phyloP scores from a whole-genome alignment of 2,329 filamentous ascomycete species.

The Alternaria hordeiaustralica region DNA sequence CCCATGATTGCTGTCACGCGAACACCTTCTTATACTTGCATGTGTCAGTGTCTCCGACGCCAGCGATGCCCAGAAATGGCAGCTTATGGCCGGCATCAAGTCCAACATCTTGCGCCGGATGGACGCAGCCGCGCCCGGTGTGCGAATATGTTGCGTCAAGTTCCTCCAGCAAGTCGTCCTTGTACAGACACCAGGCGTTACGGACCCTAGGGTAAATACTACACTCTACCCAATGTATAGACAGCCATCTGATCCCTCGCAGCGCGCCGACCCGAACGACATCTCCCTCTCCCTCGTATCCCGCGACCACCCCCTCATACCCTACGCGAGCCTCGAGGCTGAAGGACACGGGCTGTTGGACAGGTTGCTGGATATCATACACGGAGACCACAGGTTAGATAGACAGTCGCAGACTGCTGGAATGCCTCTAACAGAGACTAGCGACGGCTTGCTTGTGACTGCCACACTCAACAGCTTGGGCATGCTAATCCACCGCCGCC shows the following conservation, averaged over 20 bases:
- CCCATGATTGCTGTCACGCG: constrained; percentile 23
- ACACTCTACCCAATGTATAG: constrained; percentile 6
- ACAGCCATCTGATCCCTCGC: constrained; percentile 41
- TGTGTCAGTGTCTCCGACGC: constrained; percentile 79
- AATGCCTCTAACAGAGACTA: constrained; percentile 51
- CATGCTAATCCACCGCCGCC: constrained; percentile 80
- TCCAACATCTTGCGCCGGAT: constrained; percentile 85
- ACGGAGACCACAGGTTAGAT: constrained; percentile 82
- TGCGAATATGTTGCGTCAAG: constrained; percentile 95
- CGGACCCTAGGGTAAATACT: constrained; percentile 78
- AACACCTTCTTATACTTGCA: constrained; percentile 44
- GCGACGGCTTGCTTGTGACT: constrained; percentile 87
- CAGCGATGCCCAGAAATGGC: constrained; percentile 82
- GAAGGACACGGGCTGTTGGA: constrained; percentile 92
- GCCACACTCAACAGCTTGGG: constrained; percentile 89
- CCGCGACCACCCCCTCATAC: constrained; percentile 79
- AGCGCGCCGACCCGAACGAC: constrained; percentile 78
- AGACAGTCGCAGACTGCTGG: constrained; percentile 14
- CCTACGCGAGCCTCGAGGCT: constrained; percentile 83
- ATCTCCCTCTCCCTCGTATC: constrained; percentile 88
- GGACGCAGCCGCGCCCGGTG: constrained; percentile 77
- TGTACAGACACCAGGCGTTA: constrained; percentile 84
- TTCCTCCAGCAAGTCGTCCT: constrained; percentile 94
- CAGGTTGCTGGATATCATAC: constrained; percentile 81
- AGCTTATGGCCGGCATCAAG: constrained; percentile 87